Evolutionary conservation across 2,329 filamentous ascomycete genomes (phyloP).

Genomic region (Penicillium sp.): DNA sequence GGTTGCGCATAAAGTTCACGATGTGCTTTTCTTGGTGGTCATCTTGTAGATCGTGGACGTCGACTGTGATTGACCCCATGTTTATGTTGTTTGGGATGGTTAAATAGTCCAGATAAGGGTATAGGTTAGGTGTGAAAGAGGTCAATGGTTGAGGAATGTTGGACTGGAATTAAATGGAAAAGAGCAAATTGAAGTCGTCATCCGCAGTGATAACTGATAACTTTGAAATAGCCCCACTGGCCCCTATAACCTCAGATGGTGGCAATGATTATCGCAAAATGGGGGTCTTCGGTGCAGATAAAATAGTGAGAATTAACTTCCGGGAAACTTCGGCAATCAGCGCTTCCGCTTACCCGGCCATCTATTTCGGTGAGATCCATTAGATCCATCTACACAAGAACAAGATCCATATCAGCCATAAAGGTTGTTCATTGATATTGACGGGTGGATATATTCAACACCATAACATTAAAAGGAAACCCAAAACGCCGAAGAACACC

Average conservation of each 20-base stretch:
- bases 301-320: not conserved
- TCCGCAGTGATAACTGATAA: not conserved
- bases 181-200: not conserved
- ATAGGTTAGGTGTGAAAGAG: not conserved
- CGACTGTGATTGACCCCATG: not conserved
- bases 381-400: not conserved
- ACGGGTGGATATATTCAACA: not conserved
- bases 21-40: slow-evolving; percentile 42
- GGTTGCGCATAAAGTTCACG: slow-evolving; percentile 71
- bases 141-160: not conserved
- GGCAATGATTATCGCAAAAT: not conserved
- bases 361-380: not conserved
- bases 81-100: not conserved
- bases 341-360: not conserved
- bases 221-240: not conserved
- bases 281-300: not conserved
- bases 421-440: not conserved
- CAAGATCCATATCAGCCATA: not conserved
- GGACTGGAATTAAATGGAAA: not conserved
- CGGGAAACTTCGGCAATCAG: not conserved
- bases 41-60: not conserved
- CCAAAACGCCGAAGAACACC: not conserved
- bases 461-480: not conserved
- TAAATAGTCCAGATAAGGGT: not conserved
- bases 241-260: not conserved